Percentiles rank a stretch among this genome's conserved stretches.
Evolutionary conservation across 345 rosid species (phyloP).

Genomic region (Atalantia buxifolia): DNA sequence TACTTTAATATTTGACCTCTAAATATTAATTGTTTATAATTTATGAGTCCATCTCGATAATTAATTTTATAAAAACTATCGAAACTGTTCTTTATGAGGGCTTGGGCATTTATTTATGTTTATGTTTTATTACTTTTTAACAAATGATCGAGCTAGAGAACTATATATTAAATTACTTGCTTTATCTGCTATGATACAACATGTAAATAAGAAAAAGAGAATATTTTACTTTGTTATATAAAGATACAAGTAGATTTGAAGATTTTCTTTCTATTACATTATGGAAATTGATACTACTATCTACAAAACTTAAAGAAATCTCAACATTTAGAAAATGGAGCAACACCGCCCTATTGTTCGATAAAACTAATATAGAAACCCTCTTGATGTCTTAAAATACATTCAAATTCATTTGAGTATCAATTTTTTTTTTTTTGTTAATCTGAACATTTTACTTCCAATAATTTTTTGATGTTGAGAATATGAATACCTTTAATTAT

Average conservation of each 20-base stretch:
- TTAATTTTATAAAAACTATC: constrained; percentile 1
- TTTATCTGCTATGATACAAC: not conserved
- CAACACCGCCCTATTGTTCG: too few species aligned
- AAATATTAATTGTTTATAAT: constrained; percentile 10
- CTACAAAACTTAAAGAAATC: constrained; percentile 4
- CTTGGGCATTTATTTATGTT: constrained; percentile 1
- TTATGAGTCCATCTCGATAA: not conserved
- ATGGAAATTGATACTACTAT: not conserved
- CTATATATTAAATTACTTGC: constrained; percentile 1
- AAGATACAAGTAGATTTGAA: constrained; percentile 20
- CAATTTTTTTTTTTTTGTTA: too few species aligned
- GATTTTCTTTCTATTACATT: constrained; percentile 17
- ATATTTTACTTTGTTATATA: constrained; percentile 16
- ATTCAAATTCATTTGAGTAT: too few species aligned
- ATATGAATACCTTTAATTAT: too few species aligned
- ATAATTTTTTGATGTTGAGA: too few species aligned
- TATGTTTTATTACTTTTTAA: constrained; percentile 3
- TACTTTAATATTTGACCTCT: constrained; percentile 33
- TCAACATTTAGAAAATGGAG: not conserved
- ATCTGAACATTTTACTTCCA: too few species aligned
- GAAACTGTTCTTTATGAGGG: constrained; percentile 6
- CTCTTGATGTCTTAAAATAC: too few species aligned
- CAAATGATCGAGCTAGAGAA: not conserved
- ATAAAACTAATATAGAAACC: too few species aligned
- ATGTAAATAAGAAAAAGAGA: constrained; percentile 10